Percentiles rank a stretch among this genome's conserved stretches.
These are phyloP conservation scores for Pontederia crassipes DNA, from an alignment of 176 grass and related monocot genomes.

Conservation along the genomic window DNA sequence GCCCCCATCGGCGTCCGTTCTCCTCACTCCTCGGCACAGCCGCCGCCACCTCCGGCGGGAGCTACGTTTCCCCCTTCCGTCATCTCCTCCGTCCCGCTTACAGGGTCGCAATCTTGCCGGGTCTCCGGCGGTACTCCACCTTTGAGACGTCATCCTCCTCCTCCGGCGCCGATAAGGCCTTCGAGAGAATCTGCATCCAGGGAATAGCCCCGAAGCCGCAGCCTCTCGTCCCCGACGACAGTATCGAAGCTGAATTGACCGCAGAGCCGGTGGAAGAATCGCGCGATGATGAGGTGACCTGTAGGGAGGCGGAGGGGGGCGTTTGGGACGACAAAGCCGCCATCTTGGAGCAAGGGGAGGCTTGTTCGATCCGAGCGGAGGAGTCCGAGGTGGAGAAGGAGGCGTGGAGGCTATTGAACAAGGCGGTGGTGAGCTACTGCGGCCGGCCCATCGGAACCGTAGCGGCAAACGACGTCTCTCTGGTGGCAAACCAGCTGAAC, in stretches of 20 bases:
- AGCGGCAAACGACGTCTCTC: conserved; percentile 62
- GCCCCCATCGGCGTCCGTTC: conserved; percentile 6
- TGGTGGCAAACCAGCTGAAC: conserved; percentile 55
- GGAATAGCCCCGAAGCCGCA: conserved; percentile 12
- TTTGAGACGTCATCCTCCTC: background rate
- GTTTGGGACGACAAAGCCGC: conserved; percentile 17
- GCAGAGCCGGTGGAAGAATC: background rate
- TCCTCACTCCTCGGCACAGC: conserved; percentile 4
- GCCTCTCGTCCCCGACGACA: background rate
- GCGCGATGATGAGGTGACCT: background rate
- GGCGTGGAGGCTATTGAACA: conserved; percentile 65
- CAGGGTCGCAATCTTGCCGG: conserved; percentile 4
- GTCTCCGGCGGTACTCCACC: background rate
- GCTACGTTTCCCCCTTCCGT: conserved; percentile 37
- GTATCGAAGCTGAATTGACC: background rate
- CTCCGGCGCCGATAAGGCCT: conserved; percentile 2
- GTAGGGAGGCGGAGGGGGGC: conserved; percentile 17
- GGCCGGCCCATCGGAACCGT: conserved; percentile 66
- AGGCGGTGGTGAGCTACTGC: conserved; percentile 64
- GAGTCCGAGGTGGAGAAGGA: conserved; percentile 79
- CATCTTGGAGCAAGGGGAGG: conserved; percentile 16
- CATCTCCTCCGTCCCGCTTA: conserved; percentile 19
- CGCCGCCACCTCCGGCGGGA: conserved; percentile 31
- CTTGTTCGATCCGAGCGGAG: conserved; percentile 30
- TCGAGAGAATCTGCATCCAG: conserved; percentile 16